Evolutionary conservation across 2,329 filamentous ascomycete species (phyloP).

Genomic region (Truncatella angustata): DNA sequence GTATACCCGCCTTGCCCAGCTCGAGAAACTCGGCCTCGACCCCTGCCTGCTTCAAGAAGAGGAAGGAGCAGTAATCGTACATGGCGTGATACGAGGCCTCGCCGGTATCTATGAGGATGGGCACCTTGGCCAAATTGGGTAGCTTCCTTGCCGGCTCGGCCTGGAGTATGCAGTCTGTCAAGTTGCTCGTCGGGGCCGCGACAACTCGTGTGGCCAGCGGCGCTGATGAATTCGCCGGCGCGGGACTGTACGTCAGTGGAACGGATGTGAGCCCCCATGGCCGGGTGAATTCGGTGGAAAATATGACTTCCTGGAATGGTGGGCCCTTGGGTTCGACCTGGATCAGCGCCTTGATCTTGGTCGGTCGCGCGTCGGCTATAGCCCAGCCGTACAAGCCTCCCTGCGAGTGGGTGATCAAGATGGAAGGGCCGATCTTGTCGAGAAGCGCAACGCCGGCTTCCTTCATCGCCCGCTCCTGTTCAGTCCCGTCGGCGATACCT

Average conservation of each 20-base stretch:
- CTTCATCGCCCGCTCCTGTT: constrained; percentile 7
- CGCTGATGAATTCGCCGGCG: constrained; percentile 14
- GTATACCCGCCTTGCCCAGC: constrained; percentile 7
- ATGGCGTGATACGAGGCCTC: constrained; percentile 15
- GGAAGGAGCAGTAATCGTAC: constrained; percentile 14
- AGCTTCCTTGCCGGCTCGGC: constrained; percentile 6
- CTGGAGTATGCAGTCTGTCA: constrained; percentile 11
- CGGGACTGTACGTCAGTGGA: constrained; percentile 25
- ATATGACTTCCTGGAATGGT: constrained; percentile 18
- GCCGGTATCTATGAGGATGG: constrained; percentile 12
- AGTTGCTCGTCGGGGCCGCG: background rate
- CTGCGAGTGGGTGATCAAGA: constrained; percentile 12
- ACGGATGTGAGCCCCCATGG: constrained; percentile 28
- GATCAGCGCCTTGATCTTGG: constrained; percentile 8
- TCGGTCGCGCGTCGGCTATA: constrained; percentile 12
- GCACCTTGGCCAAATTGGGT: constrained; percentile 9
- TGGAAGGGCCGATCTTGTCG: constrained; percentile 2
- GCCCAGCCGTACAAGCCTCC: constrained; percentile 11
- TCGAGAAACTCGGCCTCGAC: constrained; percentile 6
- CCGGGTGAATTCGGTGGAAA: constrained; percentile 15
- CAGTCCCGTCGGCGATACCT: constrained; percentile 6
- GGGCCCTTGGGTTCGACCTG: constrained; percentile 13
- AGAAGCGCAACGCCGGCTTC: constrained; percentile 8
- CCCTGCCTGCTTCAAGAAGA: constrained; percentile 14
- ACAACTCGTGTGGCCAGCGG: constrained; percentile 13